phyloP scores from a whole-genome alignment of 768 basidiomycete species.

The Lentinus tigrinus region DNA sequence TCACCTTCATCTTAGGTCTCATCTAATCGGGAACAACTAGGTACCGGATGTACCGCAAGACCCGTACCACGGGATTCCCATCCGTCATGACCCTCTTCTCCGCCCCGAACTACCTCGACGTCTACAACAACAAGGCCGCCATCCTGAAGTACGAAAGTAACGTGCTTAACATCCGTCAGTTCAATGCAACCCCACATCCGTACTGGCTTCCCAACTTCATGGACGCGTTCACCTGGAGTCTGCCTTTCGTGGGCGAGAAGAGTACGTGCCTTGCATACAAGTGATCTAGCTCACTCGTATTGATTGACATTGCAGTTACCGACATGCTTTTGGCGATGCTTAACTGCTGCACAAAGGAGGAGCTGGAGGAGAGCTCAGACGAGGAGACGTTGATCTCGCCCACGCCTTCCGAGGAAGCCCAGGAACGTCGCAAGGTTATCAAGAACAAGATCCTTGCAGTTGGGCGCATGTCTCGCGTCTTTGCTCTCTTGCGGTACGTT shows the following conservation, averaged over 20 bases:
- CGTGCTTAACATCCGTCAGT: slow-evolving; percentile 97
- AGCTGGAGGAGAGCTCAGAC: slow-evolving; percentile 77
- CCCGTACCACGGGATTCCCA: slow-evolving; percentile 96
- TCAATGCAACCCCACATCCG: slow-evolving; percentile 93
- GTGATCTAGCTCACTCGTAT: neutral
- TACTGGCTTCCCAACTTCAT: slow-evolving; percentile 98
- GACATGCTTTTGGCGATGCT: slow-evolving; percentile 98
- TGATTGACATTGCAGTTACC: slow-evolving; percentile 59
- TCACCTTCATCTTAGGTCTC: neutral
- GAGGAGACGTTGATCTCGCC: slow-evolving; percentile 40
- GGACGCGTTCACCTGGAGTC: slow-evolving; percentile 97
- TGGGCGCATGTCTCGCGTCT: slow-evolving; percentile 93
- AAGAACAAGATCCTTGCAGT: slow-evolving; percentile 99
- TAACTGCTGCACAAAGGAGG: slow-evolving; percentile 96
- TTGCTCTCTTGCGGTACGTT: slow-evolving; percentile 87
- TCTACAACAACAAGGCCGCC: slow-evolving; percentile 99
- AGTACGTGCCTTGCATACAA: slow-evolving; percentile 50
- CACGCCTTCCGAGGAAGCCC: slow-evolving; percentile 41
- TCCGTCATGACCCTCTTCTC: slow-evolving; percentile 99
- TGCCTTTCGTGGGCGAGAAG: slow-evolving; percentile 96
- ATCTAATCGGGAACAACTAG: slow-evolving; percentile 37
- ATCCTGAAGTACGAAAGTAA: slow-evolving; percentile 99
- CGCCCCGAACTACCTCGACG: slow-evolving; percentile 96
- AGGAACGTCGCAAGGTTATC: slow-evolving; percentile 86
- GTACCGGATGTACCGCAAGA: slow-evolving; percentile 99